Evolutionary conservation across 164 flowering plant genomes (phyloP), one percentile per base, ranked within the genome.

Genomic region (Sedum album): DNA sequence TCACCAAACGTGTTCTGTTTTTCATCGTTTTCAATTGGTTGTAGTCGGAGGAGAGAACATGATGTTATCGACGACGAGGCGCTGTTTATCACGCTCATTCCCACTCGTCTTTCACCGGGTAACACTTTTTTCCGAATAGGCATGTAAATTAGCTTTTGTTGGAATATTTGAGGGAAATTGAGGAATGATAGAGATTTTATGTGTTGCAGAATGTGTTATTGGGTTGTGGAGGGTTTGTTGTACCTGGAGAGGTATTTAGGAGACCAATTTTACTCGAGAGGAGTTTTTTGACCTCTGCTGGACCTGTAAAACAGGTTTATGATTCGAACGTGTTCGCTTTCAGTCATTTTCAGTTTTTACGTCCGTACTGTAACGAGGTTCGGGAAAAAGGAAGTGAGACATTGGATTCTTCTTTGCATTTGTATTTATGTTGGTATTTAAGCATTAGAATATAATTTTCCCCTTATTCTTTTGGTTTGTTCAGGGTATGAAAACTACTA

Each of bases 401-500:
- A 65, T 10, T 41, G 35, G 18, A 36, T 14, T 13, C 38, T 62
- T 60, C 6, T 41, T 21, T 69, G 30, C 4, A 31, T n/a, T n/a
- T n/a, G n/a, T n/a, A 35, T 9, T 67, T 44, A 66, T 66, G 33
- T 46, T 67, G 42, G 31, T 25, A 25, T 66, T 15, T 71, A n/a
- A 10, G 2, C 28, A 4, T 21, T 69, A 20, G 1, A 7, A 57
- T 65, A 14, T 66, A 69, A 49, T 20, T 25, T 20, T 49, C 8
- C 5, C 8, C 55, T 49, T 18, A 48, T 48, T 49, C 9, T 5
- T 20, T 49, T 20, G 55, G 5, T 49, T 49, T 5, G 18, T 3
- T 75, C 20, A 76, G 78, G 70, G 10, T 76, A 70, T 66, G 75
- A 76, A 46, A 76, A 76, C 48, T 76, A 69, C 68, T 62, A 69